Evolutionary conservation across 148 eudicot species (phyloP), one percentile per base, ranked within the genome.

Genomic region (Polygonum maritimum): DNA sequence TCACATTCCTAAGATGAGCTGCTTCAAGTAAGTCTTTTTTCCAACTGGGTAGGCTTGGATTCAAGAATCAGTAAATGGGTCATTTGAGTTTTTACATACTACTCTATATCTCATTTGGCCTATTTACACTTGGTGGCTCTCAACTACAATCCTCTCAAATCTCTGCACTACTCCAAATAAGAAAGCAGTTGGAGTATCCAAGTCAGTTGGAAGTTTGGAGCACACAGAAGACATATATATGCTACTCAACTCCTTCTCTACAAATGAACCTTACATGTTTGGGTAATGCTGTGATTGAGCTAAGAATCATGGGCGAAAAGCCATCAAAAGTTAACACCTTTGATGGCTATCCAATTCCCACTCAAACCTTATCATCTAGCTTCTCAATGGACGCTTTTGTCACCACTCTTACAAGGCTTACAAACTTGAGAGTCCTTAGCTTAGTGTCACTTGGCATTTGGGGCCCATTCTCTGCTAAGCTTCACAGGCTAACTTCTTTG

Each of bases 381-480:
- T 91, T 91, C 82, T 84, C 91, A 13, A 83, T 91, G 81, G 91
- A 89, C 74, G 87, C 96, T n/a, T 86, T 91, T 78, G 81, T 89
- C 47, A 80, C 85, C 36, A 91, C 96, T 19, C 80, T 91, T 69
- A 77, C 92, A 63, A 91, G 96, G 83, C 81, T 91, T 39, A 76
- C 78, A 31, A 86, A 81, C 71, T 82, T 91, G 76, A 87, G 82
- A 38, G 89, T 76, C 75, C 89, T 91, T 57, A 85, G 82, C 7
- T 75, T 91, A 72, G 85, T 84, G 70, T 89, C 89, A 79, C 77
- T 91, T 71, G 96, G 96, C 47, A 86, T 91, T 7, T 91, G 90
- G 88, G 96, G 96, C 2, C 81, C 87, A 58, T 80, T 91, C 71
- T 85, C 91, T 71, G 81, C 79, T 76, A 91, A 89, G 69, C 83